Percentiles rank a stretch among this genome's conserved stretches.
Evolutionary conservation across 179 eudicot genomes (phyloP).

Genomic region (Carnegiea gigantea): DNA sequence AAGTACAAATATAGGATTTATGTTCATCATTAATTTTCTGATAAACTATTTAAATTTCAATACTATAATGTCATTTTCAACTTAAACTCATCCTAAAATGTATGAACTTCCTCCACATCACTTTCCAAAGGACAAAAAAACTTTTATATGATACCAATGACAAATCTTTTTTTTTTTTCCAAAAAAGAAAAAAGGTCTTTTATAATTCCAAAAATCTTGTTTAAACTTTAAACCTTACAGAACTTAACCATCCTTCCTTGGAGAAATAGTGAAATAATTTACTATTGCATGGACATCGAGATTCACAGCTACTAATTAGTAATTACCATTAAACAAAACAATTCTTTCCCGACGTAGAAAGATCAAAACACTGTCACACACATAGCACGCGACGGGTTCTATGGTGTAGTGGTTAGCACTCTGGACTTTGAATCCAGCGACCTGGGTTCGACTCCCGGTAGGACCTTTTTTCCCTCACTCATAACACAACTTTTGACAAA

Average conservation of each 20-base stretch:
- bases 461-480: constrained; percentile 47
- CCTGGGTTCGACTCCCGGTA: constrained; percentile 99
- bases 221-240: too few species aligned
- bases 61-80: too few species aligned
- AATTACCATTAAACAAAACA: neutral
- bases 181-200: too few species aligned
- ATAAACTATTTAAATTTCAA: neutral
- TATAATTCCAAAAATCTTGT: too few species aligned
- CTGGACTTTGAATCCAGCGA: constrained; percentile 99
- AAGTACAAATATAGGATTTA: too few species aligned
- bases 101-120: neutral
- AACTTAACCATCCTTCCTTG: neutral
- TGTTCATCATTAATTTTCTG: too few species aligned
- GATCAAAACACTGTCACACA: too few species aligned
- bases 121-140: too few species aligned
- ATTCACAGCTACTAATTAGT: neutral
- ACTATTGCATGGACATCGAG: neutral
- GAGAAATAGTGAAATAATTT: neutral
- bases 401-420: constrained; percentile 99
- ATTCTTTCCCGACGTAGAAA: too few species aligned
- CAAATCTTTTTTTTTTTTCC: too few species aligned
- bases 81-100: neutral
- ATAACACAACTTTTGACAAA: neutral
- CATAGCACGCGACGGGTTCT: constrained; percentile 40
- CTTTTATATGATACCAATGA: too few species aligned